Conservation (phyloP, 495 filamentous ascomycete species). For the Glarea lozoyensis region DNA sequence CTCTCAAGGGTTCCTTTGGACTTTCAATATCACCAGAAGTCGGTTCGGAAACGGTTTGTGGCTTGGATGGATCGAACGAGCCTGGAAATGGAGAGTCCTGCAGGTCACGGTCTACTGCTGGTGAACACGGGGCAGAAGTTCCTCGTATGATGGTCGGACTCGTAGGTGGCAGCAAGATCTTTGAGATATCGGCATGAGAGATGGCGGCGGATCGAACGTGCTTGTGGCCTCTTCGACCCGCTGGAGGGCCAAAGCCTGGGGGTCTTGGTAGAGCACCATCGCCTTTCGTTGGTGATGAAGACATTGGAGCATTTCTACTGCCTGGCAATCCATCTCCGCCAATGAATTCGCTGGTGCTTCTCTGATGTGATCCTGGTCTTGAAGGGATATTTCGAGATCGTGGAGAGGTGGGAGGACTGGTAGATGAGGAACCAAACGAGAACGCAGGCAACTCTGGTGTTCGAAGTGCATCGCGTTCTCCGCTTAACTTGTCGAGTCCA, state of each 20-base stretch:
- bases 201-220: conserved; percentile 83
- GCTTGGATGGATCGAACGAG: conserved; percentile 2
- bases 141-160: conserved; percentile 28
- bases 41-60: conserved; percentile 15
- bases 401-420: conserved; percentile 33
- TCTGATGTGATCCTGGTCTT: conserved; percentile 50
- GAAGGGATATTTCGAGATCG: conserved; percentile 24
- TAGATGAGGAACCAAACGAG: conserved; percentile 51
- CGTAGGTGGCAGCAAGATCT: conserved; percentile 48
- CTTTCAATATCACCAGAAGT: conserved; percentile 14
- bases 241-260: conserved; percentile 34
- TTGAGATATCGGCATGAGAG: conserved; percentile 71
- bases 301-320: conserved; percentile 26
- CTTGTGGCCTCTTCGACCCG: conserved; percentile 59
- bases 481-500: neutral
- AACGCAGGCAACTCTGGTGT: conserved; percentile 47
- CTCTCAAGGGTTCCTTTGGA: conserved; percentile 30
- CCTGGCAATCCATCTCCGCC: conserved; percentile 49
- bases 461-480: neutral
- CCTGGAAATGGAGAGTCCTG: conserved; percentile 27
- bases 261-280: conserved; percentile 42
- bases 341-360: conserved; percentile 72
- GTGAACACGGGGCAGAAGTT: conserved; percentile 61
- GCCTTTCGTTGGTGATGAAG: conserved; percentile 54
- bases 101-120: conserved; percentile 39